phyloP scores from a whole-genome alignment of 768 basidiomycete species.

The Calvatia gigantea region DNA sequence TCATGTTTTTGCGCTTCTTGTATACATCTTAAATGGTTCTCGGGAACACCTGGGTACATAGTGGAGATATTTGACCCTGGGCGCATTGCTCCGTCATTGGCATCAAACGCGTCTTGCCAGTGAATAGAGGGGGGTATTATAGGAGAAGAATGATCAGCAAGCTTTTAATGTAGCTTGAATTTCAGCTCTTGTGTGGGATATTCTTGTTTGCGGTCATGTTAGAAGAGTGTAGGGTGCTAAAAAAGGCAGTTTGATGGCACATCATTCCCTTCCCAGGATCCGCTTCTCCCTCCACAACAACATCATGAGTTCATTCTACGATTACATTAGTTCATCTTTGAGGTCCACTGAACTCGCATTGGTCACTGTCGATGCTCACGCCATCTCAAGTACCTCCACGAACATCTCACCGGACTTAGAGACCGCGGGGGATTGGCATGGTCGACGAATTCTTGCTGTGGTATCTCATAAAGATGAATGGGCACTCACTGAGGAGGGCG shows the following conservation, averaged over 20 bases:
- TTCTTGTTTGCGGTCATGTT: too few relatives aligned
- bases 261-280: neutral
- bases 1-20: too few relatives aligned
- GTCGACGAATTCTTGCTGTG: constrained; percentile 42
- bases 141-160: too few relatives aligned
- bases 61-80: too few relatives aligned
- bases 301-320: constrained; percentile 17
- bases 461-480: constrained; percentile 43
- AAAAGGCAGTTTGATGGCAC: neutral
- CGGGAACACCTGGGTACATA: too few relatives aligned
- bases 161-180: too few relatives aligned
- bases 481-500: constrained; percentile 47
- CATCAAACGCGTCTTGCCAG: too few relatives aligned
- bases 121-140: too few relatives aligned
- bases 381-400: constrained; percentile 19
- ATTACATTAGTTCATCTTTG: constrained; percentile 21
- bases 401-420: constrained; percentile 3
- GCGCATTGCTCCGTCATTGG: too few relatives aligned
- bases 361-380: constrained; percentile 36
- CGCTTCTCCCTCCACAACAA: neutral
- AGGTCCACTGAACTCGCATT: constrained; percentile 41
- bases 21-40: too few relatives aligned
- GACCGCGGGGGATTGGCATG: constrained; percentile 19
- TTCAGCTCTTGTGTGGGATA: too few relatives aligned
- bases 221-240: too few relatives aligned